Conservation (phyloP, 176 grass and related monocot genomes). For the Leersia perrieri region DNA sequence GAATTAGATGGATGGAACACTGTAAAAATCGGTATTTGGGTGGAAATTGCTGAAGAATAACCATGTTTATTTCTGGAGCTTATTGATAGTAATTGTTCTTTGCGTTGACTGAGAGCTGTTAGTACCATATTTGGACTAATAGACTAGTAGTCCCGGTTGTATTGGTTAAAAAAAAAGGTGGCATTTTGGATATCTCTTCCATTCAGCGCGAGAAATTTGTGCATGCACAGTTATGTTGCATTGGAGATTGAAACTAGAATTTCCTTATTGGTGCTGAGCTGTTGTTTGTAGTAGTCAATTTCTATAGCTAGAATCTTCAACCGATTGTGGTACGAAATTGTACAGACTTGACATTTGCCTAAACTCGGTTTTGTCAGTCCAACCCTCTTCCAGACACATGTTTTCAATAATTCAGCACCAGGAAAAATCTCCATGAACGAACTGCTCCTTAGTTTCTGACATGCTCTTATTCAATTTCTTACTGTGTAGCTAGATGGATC, state of each 20-base stretch:
- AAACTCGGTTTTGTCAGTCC: neutral
- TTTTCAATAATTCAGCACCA: conserved; percentile 22
- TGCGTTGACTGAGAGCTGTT: neutral
- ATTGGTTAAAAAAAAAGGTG: neutral
- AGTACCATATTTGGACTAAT: no score
- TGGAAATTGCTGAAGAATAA: neutral
- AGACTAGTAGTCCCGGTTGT: neutral
- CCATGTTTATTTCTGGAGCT: neutral
- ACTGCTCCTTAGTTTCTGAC: conserved; percentile 43
- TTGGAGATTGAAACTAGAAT: neutral
- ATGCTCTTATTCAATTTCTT: conserved; percentile 49
- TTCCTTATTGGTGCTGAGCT: neutral
- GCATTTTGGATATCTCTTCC: neutral
- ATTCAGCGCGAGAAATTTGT: neutral
- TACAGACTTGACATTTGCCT: neutral
- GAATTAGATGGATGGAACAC: neutral
- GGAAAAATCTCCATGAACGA: conserved; percentile 1
- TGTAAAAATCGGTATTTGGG: neutral
- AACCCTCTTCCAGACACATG: conserved; percentile 12
- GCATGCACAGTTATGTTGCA: neutral
- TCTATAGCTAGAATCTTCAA: neutral
- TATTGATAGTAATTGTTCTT: neutral
- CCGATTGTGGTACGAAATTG: neutral
- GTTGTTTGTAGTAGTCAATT: neutral
- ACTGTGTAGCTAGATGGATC: conserved; percentile 77